Percentiles rank a stretch among this genome's conserved stretches.
These are phyloP conservation scores for Candida khao-thaluensis DNA, from an alignment of 805 yeast species.

Conservation along the genomic window DNA sequence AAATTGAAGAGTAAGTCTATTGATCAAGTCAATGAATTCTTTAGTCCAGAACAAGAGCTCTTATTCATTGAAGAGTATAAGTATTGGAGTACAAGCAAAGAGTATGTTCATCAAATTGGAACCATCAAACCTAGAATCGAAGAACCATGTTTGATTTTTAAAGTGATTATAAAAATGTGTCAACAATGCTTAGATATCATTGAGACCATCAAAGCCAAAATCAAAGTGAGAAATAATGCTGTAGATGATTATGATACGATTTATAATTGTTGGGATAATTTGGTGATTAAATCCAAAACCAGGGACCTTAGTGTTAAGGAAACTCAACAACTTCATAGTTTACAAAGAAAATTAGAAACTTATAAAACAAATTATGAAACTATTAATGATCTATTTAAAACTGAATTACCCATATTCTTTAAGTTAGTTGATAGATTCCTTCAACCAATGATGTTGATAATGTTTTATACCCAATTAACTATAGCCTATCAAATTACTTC, in stretches of 20 bases:
- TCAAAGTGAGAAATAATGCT: slow-evolving; percentile 22
- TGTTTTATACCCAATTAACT: slow-evolving; percentile 38
- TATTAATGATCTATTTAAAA: slow-evolving; percentile 39
- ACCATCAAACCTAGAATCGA: background rate
- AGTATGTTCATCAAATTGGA: slow-evolving; percentile 1
- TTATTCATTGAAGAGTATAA: slow-evolving; percentile 6
- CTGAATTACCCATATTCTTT: slow-evolving; percentile 48
- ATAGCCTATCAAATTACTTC: slow-evolving; percentile 28
- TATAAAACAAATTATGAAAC: slow-evolving; percentile 28
- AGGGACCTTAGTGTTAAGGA: slow-evolving; percentile 32
- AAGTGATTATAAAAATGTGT: slow-evolving; percentile 1
- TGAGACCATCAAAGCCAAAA: slow-evolving; percentile 7
- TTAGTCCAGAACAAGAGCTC: slow-evolving; percentile 1
- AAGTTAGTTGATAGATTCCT: slow-evolving; percentile 29
- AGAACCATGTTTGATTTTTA: background rate
- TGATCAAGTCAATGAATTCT: background rate
- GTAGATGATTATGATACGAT: slow-evolving; percentile 40
- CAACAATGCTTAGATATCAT: slow-evolving; percentile 7
- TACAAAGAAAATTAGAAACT: slow-evolving; percentile 27
- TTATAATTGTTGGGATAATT: slow-evolving; percentile 26
- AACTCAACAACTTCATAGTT: slow-evolving; percentile 21
- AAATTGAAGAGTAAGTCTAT: slow-evolving; percentile 8
- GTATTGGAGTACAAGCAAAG: slow-evolving; percentile 8
- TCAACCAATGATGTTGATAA: slow-evolving; percentile 10
- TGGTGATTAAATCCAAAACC: slow-evolving; percentile 35